Conservation (phyloP, 2,329 filamentous ascomycete species). For the Cercospora beticola region DNA sequence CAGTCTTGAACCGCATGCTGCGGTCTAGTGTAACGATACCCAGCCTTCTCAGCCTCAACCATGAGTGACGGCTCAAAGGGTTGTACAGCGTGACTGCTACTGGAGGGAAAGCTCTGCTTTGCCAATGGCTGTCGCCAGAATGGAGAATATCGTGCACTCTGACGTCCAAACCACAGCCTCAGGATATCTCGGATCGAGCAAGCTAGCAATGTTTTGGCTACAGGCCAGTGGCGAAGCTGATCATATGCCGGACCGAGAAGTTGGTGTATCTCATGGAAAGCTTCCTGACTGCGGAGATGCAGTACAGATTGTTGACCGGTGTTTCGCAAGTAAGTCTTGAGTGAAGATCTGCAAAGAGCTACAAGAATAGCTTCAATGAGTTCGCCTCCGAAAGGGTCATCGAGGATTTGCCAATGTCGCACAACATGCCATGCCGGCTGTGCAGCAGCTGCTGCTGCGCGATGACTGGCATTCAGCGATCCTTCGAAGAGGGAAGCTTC, state of each 20-base stretch:
- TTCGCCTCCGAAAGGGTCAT: not conserved
- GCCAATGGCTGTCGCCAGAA: not conserved
- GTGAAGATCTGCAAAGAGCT: not conserved
- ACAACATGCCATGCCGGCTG: not conserved
- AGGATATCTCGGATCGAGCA: not conserved
- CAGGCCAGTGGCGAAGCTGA: not conserved
- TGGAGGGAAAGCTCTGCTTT: not conserved
- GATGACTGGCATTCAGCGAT: not conserved
- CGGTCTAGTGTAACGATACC: not conserved
- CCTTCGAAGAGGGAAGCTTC: not conserved
- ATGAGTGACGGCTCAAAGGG: not conserved
- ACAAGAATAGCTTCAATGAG: not conserved
- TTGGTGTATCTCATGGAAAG: not conserved
- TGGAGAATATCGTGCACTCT: not conserved
- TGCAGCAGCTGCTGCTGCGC: not conserved
- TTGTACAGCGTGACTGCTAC: not conserved
- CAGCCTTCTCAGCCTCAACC: not conserved
- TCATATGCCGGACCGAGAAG: not conserved
- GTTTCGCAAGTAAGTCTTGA: not conserved
- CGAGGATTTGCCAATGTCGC: not conserved
- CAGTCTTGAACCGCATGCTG: not conserved
- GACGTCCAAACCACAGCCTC: not conserved
- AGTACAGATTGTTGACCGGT: not conserved
- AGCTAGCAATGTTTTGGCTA: not conserved
- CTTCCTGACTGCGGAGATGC: not conserved